A percentile compares a stretch with the other conserved stretches of the same genome.
Conservation (phyloP, 768 basidiomycete species). For the Podaxis sp. region DNA sequence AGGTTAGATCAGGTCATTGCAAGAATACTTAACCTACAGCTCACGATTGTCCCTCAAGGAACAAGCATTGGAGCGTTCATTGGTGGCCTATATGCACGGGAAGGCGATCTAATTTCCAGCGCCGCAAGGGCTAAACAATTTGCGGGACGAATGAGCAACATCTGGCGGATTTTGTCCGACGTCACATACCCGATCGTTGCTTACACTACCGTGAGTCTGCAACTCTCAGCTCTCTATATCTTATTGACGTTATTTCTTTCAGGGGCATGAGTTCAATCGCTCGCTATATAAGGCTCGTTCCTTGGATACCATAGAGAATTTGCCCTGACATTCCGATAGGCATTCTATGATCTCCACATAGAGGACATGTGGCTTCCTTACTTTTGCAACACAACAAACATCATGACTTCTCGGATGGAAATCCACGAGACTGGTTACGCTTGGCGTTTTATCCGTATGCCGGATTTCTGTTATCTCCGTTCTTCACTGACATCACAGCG, state of each 20-base stretch:
- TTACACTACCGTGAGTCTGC: slow-evolving; percentile 72
- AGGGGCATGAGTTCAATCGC: slow-evolving; percentile 96
- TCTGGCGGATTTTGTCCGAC: slow-evolving; percentile 93
- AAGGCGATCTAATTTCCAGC: slow-evolving; percentile 86
- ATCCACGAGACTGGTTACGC: slow-evolving; percentile 99
- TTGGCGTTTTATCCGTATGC: slow-evolving; percentile 86
- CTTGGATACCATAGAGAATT: neutral
- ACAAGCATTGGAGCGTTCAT: slow-evolving; percentile 93
- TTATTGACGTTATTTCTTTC: slow-evolving; percentile 13
- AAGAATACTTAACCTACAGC: neutral
- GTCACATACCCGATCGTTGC: slow-evolving; percentile 91
- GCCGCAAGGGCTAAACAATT: slow-evolving; percentile 90
- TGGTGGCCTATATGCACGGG: slow-evolving; percentile 92
- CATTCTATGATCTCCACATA: slow-evolving; percentile 92
- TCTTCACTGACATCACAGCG: slow-evolving; percentile 3
- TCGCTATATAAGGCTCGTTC: slow-evolving; percentile 79
- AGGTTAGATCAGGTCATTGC: slow-evolving; percentile 40
- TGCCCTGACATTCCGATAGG: slow-evolving; percentile 36
- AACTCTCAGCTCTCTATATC: neutral
- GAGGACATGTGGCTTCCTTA: slow-evolving; percentile 99
- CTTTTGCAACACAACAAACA: slow-evolving; percentile 98
- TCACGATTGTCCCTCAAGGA: slow-evolving; percentile 34
- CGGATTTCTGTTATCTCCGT: neutral
- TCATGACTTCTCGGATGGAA: slow-evolving; percentile 94
- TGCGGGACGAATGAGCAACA: slow-evolving; percentile 86